Evolutionary conservation across 331 rosid genomes (phyloP), one percentile per base, ranked within the genome.

Genomic region (Acacia concinna): DNA sequence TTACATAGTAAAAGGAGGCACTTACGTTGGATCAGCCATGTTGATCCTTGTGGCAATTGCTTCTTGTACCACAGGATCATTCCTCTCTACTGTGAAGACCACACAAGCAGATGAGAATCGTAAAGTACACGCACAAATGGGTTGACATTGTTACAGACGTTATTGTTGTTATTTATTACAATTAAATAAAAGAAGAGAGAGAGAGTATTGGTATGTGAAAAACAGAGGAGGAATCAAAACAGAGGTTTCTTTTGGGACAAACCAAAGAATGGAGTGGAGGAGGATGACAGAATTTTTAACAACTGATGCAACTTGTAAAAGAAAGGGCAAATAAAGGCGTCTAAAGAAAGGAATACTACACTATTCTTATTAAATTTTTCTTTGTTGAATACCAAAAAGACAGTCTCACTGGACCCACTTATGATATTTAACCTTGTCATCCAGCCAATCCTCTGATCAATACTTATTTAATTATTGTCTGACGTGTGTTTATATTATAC

Each of bases 1-100:
- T 79, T 95, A 93, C 81, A 38, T 91, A 0, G 98, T 93, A 41
- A 95, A 79, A 73, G 66, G 72, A 8, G 96, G 96, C 23, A 75
- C 83, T 11, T 95, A 74, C 25, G 76, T 78, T 11, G 94, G 88
- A 34, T 91, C 94, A 15, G 94, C 88, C 78, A 63, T 81, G 32
- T 71, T 95, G 74, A 70, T 91, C 37, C 70, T 95, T 35, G 67
- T 88, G 18, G 54, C 97, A 18, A 9, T 76, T 28, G 86, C 85
- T 23, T 84, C 85, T 23, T 85, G 91, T 2, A 71, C 83, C 23
- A 75, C 86, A 40, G 91, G 88, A 78, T 87, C 96, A 37, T 66
- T 83, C 35, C 40, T 87, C 66, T 71, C 81, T 54, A 83, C 85
- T n/a, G 71, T 71, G 56, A 84, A 57, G 60, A 79, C 57, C 44